Evolutionary conservation across 2,329 filamentous ascomycete species (phyloP).

Genomic region (Alternaria angustiovoidea): DNA sequence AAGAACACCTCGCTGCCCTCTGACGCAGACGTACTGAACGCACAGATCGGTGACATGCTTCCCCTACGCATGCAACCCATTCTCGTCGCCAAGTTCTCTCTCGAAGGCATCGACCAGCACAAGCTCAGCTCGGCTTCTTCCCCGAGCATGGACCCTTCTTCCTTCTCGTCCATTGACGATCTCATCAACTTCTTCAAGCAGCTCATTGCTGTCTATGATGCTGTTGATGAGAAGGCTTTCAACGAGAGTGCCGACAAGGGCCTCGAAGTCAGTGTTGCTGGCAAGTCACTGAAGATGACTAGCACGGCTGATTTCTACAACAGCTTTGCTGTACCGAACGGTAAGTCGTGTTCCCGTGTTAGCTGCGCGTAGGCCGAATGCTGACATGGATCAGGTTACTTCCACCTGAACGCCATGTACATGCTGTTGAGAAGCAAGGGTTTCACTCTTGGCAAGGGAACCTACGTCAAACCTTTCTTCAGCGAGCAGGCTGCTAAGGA

Average conservation of each 20-base stretch:
- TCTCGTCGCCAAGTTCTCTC: constrained; percentile 24
- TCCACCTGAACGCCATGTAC: constrained; percentile 37
- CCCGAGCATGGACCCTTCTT: constrained; percentile 16
- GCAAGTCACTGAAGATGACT: constrained; percentile 23
- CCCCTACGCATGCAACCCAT: constrained; percentile 32
- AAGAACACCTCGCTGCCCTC: constrained; percentile 18
- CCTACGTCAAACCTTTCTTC: constrained; percentile 27
- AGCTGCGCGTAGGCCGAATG: background rate
- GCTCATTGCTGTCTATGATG: constrained; percentile 19
- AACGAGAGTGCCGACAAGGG: constrained; percentile 28
- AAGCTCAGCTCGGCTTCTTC: constrained; percentile 12
- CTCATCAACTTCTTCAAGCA: constrained; percentile 31
- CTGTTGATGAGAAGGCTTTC: constrained; percentile 27
- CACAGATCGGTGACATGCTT: constrained; percentile 28
- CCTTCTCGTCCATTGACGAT: constrained; percentile 26
- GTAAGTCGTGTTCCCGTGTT: background rate
- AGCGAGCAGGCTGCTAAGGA: constrained; percentile 30
- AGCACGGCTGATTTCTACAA: constrained; percentile 23
- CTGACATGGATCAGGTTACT: constrained; percentile 14
- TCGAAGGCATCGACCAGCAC: constrained; percentile 15
- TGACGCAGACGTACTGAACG: constrained; percentile 28
- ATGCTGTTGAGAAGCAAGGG: constrained; percentile 32
- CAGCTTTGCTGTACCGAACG: constrained; percentile 30
- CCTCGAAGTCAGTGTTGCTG: constrained; percentile 18
- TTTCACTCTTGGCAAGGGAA: constrained; percentile 27